Evolutionary conservation across 192 early-diverging fungal species (phyloP), one percentile per base, ranked within the genome.

Genomic region (Kappamyces sp.): DNA sequence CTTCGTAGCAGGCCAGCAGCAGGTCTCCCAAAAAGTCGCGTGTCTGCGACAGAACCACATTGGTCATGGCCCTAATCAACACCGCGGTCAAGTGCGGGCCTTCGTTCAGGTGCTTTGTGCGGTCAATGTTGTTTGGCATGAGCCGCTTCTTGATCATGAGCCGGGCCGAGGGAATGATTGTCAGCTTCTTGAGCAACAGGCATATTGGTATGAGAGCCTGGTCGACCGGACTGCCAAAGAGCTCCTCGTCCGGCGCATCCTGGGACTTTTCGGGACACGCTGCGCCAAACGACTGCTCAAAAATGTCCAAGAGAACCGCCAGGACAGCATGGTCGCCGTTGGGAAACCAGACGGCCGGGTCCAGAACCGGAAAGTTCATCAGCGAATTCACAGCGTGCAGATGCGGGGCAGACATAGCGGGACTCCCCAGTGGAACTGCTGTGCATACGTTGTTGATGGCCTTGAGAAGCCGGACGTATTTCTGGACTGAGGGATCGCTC

Each of bases 321-420:
- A 62, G 43, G 45, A 67, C 47, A 31, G 57, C 47, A 4, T 49
- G 45, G 49, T 66, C 63, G 8, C 47, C 42, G 8, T 42, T 46
- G 3, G 70, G 70, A 45, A 67, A 68, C 70, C 76, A 77, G 2
- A 49, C 2, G 5, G 55, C 50, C 39, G 57, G 57, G 30, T 66
- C 65, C n/a, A 84, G 76, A 2, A 69, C 57, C 11, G 77, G 77
- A 45, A 70, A 75, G 54, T 79, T 79, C 59, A 92, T 65, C 2
- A 92, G 64, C 0, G 79, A 78, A 61, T 92, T 86, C n/a, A 92
- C 80, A 0, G 83, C 84, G 68, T 90, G 87, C 4, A 83, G 82
- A 37, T 86, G 77, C 33, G 90, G 90, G 11, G 90, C 75, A 22
- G 74, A 54, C n/a, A 92, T 55, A 1, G 53, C 15, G 0, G 53